phyloP scores from a whole-genome alignment of 257 asterid species.

The Fraxinus pennsylvanica region DNA sequence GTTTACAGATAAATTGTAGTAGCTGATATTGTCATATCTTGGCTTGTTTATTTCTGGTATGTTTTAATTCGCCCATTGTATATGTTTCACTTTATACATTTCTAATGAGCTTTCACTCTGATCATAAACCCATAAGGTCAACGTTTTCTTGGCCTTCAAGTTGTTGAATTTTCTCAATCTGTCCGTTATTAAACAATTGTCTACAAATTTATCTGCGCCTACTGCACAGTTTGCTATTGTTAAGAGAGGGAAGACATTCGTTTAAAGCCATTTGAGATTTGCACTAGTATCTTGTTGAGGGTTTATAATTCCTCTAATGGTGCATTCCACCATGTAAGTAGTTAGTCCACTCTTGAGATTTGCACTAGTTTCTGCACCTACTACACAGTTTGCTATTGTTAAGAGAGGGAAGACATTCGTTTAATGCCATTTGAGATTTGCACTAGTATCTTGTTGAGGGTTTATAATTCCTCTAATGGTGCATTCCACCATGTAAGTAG shows the following conservation, averaged over 20 bases:
- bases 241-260: not conserved
- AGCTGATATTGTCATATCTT: constrained; percentile 26
- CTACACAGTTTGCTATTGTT: not conserved
- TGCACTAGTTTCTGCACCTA: not conserved
- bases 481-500: not conserved
- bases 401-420: not conserved
- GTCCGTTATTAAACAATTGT: not conserved
- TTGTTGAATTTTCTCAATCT: constrained; percentile 1
- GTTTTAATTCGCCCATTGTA: constrained; percentile 16
- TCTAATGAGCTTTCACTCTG: not conserved
- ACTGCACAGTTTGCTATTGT: not conserved
- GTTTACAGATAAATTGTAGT: constrained; percentile 48
- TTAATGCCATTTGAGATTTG: not conserved
- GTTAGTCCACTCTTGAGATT: not conserved
- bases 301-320: not conserved
- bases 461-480: not conserved
- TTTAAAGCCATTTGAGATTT: not conserved
- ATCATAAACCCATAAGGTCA: constrained; percentile 3
- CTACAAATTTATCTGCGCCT: not conserved
- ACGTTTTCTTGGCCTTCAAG: not conserved
- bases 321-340: not conserved
- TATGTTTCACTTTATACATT: constrained; percentile 9
- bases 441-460: not conserved
- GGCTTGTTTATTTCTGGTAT: constrained; percentile 33
- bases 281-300: not conserved